phyloP scores from a whole-genome alignment of 805 yeast genomes.

The Saccharomycopsis babjevae region DNA sequence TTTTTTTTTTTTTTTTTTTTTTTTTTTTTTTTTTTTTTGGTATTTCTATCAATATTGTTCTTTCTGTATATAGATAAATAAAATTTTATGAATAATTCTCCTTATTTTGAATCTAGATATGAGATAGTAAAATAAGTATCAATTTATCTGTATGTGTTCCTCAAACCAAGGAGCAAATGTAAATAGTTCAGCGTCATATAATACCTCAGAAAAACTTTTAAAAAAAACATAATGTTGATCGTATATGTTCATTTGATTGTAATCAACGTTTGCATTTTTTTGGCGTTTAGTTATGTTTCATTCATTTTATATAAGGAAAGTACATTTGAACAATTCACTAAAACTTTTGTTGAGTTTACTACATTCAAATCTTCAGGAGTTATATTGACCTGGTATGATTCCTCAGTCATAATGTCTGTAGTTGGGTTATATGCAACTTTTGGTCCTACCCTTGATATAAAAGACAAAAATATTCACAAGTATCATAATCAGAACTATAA shows the following conservation, averaged over 20 bases:
- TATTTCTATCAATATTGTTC: too few relatives aligned
- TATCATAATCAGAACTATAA: not conserved
- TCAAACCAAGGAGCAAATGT: not conserved
- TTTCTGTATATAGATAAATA: too few relatives aligned
- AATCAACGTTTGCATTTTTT: not conserved
- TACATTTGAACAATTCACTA: not conserved
- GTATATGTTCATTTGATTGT: not conserved
- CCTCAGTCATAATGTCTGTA: not conserved
- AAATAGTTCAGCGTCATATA: not conserved
- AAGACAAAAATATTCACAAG: not conserved
- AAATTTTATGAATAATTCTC: too few relatives aligned
- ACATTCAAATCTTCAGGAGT: not conserved
- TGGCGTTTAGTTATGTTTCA: not conserved
- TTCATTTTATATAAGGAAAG: not conserved
- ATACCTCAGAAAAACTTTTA: too few relatives aligned
- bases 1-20: too few relatives aligned
- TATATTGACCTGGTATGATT: not conserved
- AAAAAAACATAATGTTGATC: not conserved
- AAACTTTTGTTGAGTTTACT: not conserved
- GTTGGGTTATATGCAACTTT: slow-evolving; percentile 17
- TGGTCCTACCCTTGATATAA: slow-evolving; percentile 12
- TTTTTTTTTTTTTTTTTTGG: too few relatives aligned
- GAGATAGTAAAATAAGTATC: too few relatives aligned
- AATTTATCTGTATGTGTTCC: too few relatives aligned
- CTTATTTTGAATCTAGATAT: too few relatives aligned